Evolutionary conservation across 345 rosid species (phyloP), one percentile per base, ranked within the genome.

Genomic region (Eucalyptus urophylla): DNA sequence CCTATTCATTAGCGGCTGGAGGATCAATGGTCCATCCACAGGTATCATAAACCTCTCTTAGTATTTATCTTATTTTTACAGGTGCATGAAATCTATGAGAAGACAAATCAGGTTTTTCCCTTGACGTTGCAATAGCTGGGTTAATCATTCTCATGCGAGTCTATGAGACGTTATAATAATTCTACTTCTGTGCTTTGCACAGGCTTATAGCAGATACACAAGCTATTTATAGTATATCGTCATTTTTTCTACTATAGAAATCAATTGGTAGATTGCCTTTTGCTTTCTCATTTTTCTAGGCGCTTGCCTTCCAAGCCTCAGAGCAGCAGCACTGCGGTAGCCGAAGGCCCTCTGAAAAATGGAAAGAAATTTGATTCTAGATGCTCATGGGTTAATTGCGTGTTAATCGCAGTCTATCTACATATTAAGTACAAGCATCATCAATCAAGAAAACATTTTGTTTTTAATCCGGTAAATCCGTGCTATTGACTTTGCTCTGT

Each of bases 1-100:
- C 99, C 60, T 98, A 97, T 90, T 98, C 99, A 6, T 93, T 98
- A 90, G 99, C 99, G 31, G 99, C 98, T 86, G 99, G 99, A 88
- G 99, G 99, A 83, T 98, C 99, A 89, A 97, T 98, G 99, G 99
- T 98, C 88, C 99, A 98, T 90, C 99, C 99, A 16, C 99, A 98
- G 98, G 99, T 96, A 69, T 69, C 69, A 24, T 49, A 53, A 49
- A 17, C 65, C 47, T 72, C 83, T 33, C 80, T 49, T 58, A 25
- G 33, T 11, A 45, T 12, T 13, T 29, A 31, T 53, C 37, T 13
- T 11, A 6, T 45, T 67, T 67, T 67, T 8, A 3, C 31, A 15
- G 43, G 80, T 5, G 5, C 43, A 54, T 54, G 58, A 54, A 54
- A 54, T 16, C 54, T 51, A 7, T 51, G 54, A 51, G 54, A 51